Base-by-base conservation (phyloP, 2,329 filamentous ascomycete species). In the Aspergillus sp. region DNA sequence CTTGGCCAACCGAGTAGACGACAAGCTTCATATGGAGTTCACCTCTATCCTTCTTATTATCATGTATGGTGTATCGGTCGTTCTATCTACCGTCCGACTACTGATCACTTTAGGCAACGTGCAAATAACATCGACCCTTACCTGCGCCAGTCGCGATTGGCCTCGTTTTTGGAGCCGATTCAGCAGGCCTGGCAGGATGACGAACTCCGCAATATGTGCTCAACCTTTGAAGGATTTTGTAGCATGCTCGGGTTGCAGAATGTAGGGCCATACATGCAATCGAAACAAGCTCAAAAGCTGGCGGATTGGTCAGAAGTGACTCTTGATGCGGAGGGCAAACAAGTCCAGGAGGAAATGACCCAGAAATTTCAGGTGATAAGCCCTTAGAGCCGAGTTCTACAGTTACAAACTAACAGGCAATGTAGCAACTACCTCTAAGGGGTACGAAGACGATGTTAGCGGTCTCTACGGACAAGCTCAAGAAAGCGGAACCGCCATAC, bases 41-140 rank as follows among this genome's bases (percentile, higher is more conserved):
- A 90, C 87, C 65, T 93, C 92, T 9, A 93, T 98, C 62, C 81
- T 98, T 1, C 96, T 99, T 72, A 95, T 96, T 58, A 95, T 99
- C 61, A 88, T 95, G 85, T 89, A 77, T 41, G 14, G 27, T 31
- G 9, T 8, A 45, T 37, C 31, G 17, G n/a, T 43, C n/a, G 5
- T 37, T 49, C 14, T 39, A 6, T 41, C 9, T 15, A 15, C 37
- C 17, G 12, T 11, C 45, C 60, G 12, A 37, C 12, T 49, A 27
- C 61, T 66, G 55, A 67, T 55, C 17, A 50, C 8, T 45, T 3
- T 46, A 90, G 89, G 66, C 93, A 98, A 74, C 91, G 95, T 59
- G 87, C 91, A 37, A 87, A 83, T 21, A 87, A 86, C 44, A 82
- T 98, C 35, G 88, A 96, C 63, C 82, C 84, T 17, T 80, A 81